Conservation (phyloP, 164 flowering plant genomes). For the Annona squamosa region DNA sequence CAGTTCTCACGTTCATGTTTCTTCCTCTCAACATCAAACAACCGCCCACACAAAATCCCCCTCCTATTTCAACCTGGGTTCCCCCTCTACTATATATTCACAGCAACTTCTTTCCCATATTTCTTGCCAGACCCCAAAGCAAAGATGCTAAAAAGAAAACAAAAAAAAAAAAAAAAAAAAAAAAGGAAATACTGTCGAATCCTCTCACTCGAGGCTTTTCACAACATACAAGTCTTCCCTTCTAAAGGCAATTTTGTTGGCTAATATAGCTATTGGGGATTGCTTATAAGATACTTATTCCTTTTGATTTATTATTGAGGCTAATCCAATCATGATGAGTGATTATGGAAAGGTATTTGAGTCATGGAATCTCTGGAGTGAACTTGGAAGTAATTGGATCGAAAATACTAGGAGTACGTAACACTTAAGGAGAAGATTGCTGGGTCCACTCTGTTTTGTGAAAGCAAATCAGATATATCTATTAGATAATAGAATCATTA, state of each 20-base stretch:
- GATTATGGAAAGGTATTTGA: not conserved
- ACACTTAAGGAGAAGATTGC: no score
- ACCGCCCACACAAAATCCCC: not conserved
- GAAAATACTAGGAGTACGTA: no score
- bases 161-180: no score
- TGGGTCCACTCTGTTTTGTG: no score
- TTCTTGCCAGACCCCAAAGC: not conserved
- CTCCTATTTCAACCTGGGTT: not conserved
- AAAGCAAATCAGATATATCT: no score
- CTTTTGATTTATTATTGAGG: not conserved
- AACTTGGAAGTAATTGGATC: no score
- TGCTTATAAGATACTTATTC: not conserved
- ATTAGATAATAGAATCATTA: no score
- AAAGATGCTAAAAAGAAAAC: not conserved
- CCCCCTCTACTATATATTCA: not conserved
- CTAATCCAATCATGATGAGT: not conserved
- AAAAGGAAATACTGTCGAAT: no score
- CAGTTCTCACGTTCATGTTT: not conserved
- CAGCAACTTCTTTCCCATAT: not conserved
- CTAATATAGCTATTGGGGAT: not conserved
- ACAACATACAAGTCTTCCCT: not conserved
- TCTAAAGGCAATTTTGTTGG: not conserved
- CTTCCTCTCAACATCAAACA: not conserved
- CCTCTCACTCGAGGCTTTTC: not conserved
- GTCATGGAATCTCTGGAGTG: not conserved